phyloP scores from a whole-genome alignment of 352 stramenopile species.

The Pythium plurisporium region DNA sequence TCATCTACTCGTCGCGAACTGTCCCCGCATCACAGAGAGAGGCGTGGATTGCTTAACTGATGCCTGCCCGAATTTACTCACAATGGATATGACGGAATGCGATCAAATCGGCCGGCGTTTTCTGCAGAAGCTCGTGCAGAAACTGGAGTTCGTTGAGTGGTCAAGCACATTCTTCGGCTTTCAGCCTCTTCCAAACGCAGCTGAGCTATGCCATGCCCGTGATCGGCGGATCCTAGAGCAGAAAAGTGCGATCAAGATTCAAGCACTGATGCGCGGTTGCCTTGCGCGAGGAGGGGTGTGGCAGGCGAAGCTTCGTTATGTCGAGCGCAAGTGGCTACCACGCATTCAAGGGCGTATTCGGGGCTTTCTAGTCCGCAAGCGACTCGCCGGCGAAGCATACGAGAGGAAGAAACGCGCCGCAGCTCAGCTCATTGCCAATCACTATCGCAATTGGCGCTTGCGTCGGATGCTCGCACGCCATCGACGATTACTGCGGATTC shows the following conservation, averaged over 20 bases:
- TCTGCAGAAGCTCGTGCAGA: constrained; percentile 59
- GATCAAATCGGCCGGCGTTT: constrained; percentile 64
- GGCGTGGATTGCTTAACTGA: constrained; percentile 60
- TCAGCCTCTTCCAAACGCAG: constrained; percentile 76
- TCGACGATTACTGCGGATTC: constrained; percentile 50
- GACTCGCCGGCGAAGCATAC: constrained; percentile 28
- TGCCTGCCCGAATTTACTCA: constrained; percentile 69
- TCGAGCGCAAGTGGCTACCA: constrained; percentile 58
- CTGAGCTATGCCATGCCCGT: constrained; percentile 59
- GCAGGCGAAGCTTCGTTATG: constrained; percentile 62
- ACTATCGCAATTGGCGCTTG: constrained; percentile 52
- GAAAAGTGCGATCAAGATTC: constrained; percentile 62
- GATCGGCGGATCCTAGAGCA: constrained; percentile 44
- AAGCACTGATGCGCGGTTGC: constrained; percentile 78
- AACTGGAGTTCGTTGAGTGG: constrained; percentile 83
- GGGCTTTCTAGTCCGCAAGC: constrained; percentile 66
- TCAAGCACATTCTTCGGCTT: constrained; percentile 82
- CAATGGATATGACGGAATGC: constrained; percentile 83
- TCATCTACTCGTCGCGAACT: constrained; percentile 61
- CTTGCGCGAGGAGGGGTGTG: constrained; percentile 67
- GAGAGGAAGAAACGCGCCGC: constrained; percentile 28
- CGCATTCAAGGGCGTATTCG: constrained; percentile 77
- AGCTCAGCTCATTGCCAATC: constrained; percentile 34
- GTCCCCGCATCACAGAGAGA: constrained; percentile 60
- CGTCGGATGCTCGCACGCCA: constrained; percentile 43